A percentile compares a stretch with the other conserved stretches of the same genome.
Conservation (phyloP, 1,284 basidiomycete species). For the Boletellus deceptivus region DNA sequence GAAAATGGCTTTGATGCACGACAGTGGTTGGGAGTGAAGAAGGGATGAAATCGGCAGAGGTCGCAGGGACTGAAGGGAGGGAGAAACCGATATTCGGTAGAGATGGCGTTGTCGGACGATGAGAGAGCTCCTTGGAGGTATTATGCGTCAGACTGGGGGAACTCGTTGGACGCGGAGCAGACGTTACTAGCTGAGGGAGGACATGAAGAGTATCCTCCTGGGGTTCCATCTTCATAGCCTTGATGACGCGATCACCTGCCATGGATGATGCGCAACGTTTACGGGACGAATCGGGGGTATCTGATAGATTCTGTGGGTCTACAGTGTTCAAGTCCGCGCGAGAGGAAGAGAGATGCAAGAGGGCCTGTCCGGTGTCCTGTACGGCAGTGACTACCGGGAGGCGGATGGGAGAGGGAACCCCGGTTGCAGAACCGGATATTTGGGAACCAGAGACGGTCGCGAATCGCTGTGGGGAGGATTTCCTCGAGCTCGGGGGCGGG, state of each 20-base stretch:
- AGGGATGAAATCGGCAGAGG: slow-evolving; percentile 28
- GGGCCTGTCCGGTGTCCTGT: slow-evolving; percentile 21
- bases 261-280: slow-evolving; percentile 69
- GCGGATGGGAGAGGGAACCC: slow-evolving; percentile 19
- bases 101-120: slow-evolving; percentile 24
- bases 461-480: slow-evolving; percentile 28
- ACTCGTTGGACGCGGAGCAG: slow-evolving; percentile 44
- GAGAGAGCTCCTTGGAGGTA: slow-evolving; percentile 28
- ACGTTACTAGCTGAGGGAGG: slow-evolving; percentile 28
- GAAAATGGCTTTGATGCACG: slow-evolving; percentile 23
- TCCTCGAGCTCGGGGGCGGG: slow-evolving; percentile 28
- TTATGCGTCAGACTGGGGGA: slow-evolving; percentile 35
- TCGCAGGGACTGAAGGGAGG: slow-evolving; percentile 18
- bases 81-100: slow-evolving; percentile 22
- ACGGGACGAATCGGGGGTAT: slow-evolving; percentile 41
- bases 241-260: slow-evolving; percentile 57
- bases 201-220: slow-evolving; percentile 48
- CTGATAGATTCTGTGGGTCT: slow-evolving; percentile 23
- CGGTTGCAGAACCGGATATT: slow-evolving; percentile 11
- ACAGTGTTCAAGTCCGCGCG: slow-evolving; percentile 16
- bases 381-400: slow-evolving; percentile 12
- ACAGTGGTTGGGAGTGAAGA: slow-evolving; percentile 21
- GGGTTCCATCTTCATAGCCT: slow-evolving; percentile 67
- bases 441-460: slow-evolving; percentile 15
- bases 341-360: slow-evolving; percentile 20